phyloP scores from a whole-genome alignment of 306 rosid species.

The Pyrus betulifolia region DNA sequence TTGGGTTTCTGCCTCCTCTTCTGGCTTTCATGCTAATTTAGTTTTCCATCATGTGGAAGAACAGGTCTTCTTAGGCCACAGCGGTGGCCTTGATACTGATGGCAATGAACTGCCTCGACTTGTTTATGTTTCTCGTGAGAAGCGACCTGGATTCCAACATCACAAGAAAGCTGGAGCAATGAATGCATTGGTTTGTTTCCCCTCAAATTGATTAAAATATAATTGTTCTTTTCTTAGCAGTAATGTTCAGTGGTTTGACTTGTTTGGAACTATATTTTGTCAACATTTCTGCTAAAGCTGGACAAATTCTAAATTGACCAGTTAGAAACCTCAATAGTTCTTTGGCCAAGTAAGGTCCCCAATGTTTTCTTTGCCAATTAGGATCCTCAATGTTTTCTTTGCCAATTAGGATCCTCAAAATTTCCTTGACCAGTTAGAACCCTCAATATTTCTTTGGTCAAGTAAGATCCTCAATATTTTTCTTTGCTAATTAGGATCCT shows the following conservation, averaged over 20 bases:
- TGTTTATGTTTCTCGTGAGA: slow-evolving; percentile 99
- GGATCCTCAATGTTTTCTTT: not conserved
- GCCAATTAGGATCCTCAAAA: not conserved
- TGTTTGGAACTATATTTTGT: not conserved
- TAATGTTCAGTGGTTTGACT: not conserved
- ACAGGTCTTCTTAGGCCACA: slow-evolving; percentile 97
- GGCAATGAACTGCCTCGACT: slow-evolving; percentile 99
- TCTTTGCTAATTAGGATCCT: not conserved
- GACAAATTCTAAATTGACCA: not conserved
- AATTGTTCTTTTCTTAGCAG: not conserved
- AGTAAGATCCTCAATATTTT: not conserved
- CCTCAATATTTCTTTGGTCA: not conserved
- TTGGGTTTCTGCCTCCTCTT: not conserved
- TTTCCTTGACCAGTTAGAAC: not conserved
- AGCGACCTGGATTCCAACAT: slow-evolving; percentile 99
- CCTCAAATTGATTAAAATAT: not conserved
- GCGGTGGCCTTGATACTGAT: slow-evolving; percentile 98
- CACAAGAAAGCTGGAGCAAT: slow-evolving; percentile 99
- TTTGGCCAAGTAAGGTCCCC: not conserved
- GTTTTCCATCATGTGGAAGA: slow-evolving; percentile 10
- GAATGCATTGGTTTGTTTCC: slow-evolving; percentile 91
- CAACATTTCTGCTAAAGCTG: not conserved
- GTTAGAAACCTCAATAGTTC: not conserved
- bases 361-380: not conserved
- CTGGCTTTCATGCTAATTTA: slow-evolving; percentile 4